A percentile compares a stretch with the other conserved stretches of the same genome.
These are phyloP conservation scores for Trichoderma orchidacearum DNA, from an alignment of 495 filamentous ascomycete genomes.

Conservation along the genomic window DNA sequence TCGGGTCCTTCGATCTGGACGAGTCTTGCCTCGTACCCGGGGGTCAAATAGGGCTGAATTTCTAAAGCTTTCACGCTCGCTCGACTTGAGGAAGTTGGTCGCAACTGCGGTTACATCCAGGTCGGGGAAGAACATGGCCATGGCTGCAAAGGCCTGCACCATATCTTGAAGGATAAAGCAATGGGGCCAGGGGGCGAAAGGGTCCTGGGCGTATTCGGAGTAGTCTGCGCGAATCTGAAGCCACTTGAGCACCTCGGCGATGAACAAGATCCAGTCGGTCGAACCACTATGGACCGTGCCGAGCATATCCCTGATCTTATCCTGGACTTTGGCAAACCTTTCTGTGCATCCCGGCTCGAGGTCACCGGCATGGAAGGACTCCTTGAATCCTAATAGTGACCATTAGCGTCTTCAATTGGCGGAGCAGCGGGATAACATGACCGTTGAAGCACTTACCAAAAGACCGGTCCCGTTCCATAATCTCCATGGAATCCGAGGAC, in stretches of 20 bases:
- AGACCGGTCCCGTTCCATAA: slow-evolving; percentile 20
- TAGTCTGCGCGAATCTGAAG: slow-evolving; percentile 17
- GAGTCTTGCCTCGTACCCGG: slow-evolving; percentile 16
- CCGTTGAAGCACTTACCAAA: slow-evolving; percentile 11
- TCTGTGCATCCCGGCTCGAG: slow-evolving; percentile 22
- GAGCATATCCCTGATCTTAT: slow-evolving; percentile 17
- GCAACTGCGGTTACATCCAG: slow-evolving; percentile 11
- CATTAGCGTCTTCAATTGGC: background rate
- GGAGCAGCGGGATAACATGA: slow-evolving; percentile 9
- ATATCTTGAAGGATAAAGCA: slow-evolving; percentile 27
- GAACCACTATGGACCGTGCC: slow-evolving; percentile 5
- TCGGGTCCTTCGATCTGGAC: slow-evolving; percentile 17
- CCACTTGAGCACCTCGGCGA: slow-evolving; percentile 19
- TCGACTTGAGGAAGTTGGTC: slow-evolving; percentile 15
- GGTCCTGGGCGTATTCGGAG: slow-evolving; percentile 9
- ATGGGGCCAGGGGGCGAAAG: slow-evolving; percentile 16
- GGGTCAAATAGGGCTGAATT: slow-evolving; percentile 23
- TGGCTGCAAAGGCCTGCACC: slow-evolving; percentile 21
- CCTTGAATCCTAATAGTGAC: slow-evolving; percentile 12
- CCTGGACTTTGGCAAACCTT: slow-evolving; percentile 18
- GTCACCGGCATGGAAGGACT: slow-evolving; percentile 28
- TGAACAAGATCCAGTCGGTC: slow-evolving; percentile 17
- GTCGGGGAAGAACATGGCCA: slow-evolving; percentile 27
- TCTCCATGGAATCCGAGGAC: slow-evolving; percentile 2
- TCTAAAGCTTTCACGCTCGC: slow-evolving; percentile 16